These are phyloP conservation scores for Candida yuanshanica DNA, from an alignment of 805 yeast genomes.

Conservation along the genomic window DNA sequence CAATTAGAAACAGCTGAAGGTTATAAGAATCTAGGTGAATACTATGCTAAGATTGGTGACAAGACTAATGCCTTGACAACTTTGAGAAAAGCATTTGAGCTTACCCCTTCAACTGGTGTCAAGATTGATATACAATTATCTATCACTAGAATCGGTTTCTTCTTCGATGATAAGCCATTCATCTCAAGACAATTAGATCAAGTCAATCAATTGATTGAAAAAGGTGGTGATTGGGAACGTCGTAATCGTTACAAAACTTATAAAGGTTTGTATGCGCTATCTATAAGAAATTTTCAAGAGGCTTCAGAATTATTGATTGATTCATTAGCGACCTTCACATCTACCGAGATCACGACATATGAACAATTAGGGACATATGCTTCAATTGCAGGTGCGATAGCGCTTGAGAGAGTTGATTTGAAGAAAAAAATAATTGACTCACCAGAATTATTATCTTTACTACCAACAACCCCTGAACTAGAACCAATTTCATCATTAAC, in stretches of 20 bases:
- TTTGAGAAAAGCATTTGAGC: constrained; percentile 64
- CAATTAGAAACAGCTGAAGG: constrained; percentile 75
- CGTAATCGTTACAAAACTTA: constrained; percentile 92
- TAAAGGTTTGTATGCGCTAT: constrained; percentile 74
- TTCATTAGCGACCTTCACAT: constrained; percentile 90
- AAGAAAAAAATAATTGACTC: constrained; percentile 85
- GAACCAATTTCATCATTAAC: constrained; percentile 81
- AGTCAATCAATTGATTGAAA: constrained; percentile 72
- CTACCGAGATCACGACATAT: constrained; percentile 83
- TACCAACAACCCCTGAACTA: constrained; percentile 62
- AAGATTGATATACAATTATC: constrained; percentile 85
- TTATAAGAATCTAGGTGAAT: constrained; percentile 80
- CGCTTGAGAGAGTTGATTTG: constrained; percentile 77
- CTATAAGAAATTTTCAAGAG: constrained; percentile 79
- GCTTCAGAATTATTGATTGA: constrained; percentile 85
- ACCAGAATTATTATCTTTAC: constrained; percentile 83
- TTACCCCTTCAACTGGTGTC: constrained; percentile 81
- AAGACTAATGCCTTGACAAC: constrained; percentile 60
- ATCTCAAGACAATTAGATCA: constrained; percentile 70
- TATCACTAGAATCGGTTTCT: constrained; percentile 82
- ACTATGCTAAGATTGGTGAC: constrained; percentile 82
- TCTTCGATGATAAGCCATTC: constrained; percentile 69
- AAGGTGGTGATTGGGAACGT: constrained; percentile 99
- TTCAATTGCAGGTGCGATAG: constrained; percentile 77
- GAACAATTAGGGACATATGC: constrained; percentile 89